These are phyloP conservation scores for Tricholoma matsutake DNA, from an alignment of 768 basidiomycete genomes.

Conservation along the genomic window DNA sequence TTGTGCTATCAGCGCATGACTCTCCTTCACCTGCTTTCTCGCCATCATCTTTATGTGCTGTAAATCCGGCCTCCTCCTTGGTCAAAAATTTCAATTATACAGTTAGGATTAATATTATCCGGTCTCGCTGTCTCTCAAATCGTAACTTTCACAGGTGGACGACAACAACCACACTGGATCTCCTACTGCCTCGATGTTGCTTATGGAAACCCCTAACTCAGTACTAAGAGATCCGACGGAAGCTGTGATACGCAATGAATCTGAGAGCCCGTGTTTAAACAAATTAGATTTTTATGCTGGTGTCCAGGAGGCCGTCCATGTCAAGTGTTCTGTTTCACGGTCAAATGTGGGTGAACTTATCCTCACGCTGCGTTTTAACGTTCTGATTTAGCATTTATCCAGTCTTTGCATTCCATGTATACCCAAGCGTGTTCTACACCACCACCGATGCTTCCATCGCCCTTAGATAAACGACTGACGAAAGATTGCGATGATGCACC, in stretches of 20 bases:
- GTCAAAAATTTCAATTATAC: background rate
- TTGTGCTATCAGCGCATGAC: slow-evolving; percentile 8
- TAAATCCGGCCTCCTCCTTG: too few relatives aligned
- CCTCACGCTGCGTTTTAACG: background rate
- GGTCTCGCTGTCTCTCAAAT: background rate
- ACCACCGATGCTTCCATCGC: background rate
- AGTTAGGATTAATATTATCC: background rate
- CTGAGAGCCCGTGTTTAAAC: background rate
- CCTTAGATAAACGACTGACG: background rate
- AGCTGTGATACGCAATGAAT: background rate
- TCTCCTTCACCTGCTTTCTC: slow-evolving; percentile 3
- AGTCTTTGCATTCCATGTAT: background rate
- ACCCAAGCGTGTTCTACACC: background rate
- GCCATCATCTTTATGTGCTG: background rate
- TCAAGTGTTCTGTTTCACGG: background rate
- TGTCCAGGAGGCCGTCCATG: background rate
- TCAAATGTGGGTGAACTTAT: background rate
- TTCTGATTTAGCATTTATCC: background rate
- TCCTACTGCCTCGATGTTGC: background rate
- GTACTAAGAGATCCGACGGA: background rate
- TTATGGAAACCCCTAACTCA: background rate
- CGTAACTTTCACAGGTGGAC: background rate
- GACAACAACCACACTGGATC: background rate
- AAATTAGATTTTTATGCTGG: background rate
- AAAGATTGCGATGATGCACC: too few relatives aligned